Evolutionary conservation across 2,329 filamentous ascomycete species (phyloP).

Genomic region (Penicillium sp.): DNA sequence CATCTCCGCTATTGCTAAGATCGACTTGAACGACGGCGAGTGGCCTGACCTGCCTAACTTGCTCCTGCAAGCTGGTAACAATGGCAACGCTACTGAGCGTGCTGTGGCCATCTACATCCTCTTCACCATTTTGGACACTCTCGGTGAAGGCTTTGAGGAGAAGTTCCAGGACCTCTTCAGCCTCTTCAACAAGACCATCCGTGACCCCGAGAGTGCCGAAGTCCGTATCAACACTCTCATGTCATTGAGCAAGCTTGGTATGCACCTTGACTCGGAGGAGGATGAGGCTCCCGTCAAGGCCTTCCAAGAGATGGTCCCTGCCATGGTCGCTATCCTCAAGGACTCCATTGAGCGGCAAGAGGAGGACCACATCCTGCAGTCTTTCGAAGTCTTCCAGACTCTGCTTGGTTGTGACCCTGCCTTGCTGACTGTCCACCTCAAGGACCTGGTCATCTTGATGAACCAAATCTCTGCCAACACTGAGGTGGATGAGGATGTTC

Average conservation of each 20-base stretch:
- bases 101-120: slow-evolving; percentile 90
- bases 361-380: slow-evolving; percentile 78
- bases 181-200: slow-evolving; percentile 77
- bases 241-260: slow-evolving; percentile 75
- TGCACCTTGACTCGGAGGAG: slow-evolving; percentile 81
- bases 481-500: slow-evolving; percentile 70
- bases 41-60: slow-evolving; percentile 73
- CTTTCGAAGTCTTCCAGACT: slow-evolving; percentile 95
- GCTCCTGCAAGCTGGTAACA: slow-evolving; percentile 70
- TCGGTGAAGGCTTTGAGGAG: slow-evolving; percentile 74
- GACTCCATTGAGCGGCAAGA: slow-evolving; percentile 67
- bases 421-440: slow-evolving; percentile 74
- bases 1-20: slow-evolving; percentile 73
- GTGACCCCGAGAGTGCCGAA: slow-evolving; percentile 80
- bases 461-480: slow-evolving; percentile 72
- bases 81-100: slow-evolving; percentile 64
- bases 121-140: slow-evolving; percentile 79
- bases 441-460: slow-evolving; percentile 88
- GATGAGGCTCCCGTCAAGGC: slow-evolving; percentile 62
- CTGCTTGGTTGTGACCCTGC: slow-evolving; percentile 82
- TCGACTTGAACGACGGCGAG: slow-evolving; percentile 78
- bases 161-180: slow-evolving; percentile 70
- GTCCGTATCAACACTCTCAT: slow-evolving; percentile 92
- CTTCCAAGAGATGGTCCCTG: slow-evolving; percentile 71
- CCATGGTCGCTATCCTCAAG: slow-evolving; percentile 85